These are phyloP conservation scores for Plasmodium vinckei DNA, from an alignment of 169 alveolate species.

Conservation along the genomic window DNA sequence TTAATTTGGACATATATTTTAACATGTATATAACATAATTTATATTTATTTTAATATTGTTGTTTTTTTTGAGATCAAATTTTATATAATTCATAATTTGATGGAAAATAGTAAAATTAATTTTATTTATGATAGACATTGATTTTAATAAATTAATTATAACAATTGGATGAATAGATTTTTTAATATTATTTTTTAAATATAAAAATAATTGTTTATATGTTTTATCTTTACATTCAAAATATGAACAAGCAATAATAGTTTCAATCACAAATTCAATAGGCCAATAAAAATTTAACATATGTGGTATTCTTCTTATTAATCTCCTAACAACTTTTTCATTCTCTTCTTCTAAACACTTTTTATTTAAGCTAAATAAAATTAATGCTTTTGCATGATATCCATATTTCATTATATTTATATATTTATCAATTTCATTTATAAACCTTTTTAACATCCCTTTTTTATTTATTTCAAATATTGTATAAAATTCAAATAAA, in stretches of 20 bases:
- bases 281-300: conserved; percentile 73
- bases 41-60: not conserved
- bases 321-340: conserved; percentile 30
- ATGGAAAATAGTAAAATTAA: conserved; percentile 15
- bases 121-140: conserved; percentile 1
- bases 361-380: conserved; percentile 36
- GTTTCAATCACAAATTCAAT: conserved; percentile 49
- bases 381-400: conserved; percentile 64
- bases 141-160: conserved; percentile 22
- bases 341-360: conserved; percentile 41
- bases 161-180: conserved; percentile 38
- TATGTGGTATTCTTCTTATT: conserved; percentile 47
- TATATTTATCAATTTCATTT: conserved; percentile 45
- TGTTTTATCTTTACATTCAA: conserved; percentile 9
- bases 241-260: conserved; percentile 42
- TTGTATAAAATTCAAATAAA: conserved; percentile 47
- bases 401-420: conserved; percentile 62
- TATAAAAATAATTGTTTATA: conserved; percentile 32
- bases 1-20: conserved; percentile 13
- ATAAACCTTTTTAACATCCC: conserved; percentile 36
- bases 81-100: conserved; percentile 35
- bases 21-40: conserved; percentile 16
- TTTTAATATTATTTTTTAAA: conserved; percentile 52
- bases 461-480: conserved; percentile 24
- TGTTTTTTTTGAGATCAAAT: conserved; percentile 4